phyloP scores from a whole-genome alignment of 2,329 filamentous ascomycete genomes.

The Orbilia ellipsospora region DNA sequence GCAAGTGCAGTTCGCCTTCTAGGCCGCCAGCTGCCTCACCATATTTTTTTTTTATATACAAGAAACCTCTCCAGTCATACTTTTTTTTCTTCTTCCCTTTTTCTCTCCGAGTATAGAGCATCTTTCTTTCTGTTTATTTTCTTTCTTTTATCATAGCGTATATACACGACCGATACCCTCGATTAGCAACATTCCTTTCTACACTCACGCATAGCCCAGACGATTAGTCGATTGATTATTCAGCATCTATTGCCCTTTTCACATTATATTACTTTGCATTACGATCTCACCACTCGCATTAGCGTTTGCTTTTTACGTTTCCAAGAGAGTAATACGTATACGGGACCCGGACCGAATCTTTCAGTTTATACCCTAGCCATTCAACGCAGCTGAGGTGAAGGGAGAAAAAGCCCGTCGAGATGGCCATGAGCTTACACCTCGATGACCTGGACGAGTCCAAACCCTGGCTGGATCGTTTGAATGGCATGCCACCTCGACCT shows the following conservation, averaged over 20 bases:
- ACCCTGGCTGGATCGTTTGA: conserved; percentile 44
- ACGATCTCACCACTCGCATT: too few relatives aligned
- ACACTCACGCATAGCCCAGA: neutral
- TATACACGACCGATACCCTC: neutral
- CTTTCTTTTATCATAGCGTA: neutral
- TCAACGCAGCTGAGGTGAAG: conserved; percentile 10
- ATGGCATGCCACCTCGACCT: conserved; percentile 22
- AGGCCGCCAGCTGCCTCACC: conserved; percentile 10
- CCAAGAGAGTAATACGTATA: too few relatives aligned
- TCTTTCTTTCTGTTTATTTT: neutral
- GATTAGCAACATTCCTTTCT: too few relatives aligned
- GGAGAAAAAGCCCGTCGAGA: conserved; percentile 8
- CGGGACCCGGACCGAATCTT: too few relatives aligned
- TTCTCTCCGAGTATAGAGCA: neutral
- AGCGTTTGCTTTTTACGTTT: too few relatives aligned
- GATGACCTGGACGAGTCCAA: conserved; percentile 46
- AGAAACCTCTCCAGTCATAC: neutral
- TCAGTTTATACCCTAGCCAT: neutral
- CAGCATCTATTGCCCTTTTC: too few relatives aligned
- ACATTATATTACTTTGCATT: too few relatives aligned
- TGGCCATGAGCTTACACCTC: conserved; percentile 54
- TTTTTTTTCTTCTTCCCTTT: too few relatives aligned
- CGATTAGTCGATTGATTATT: neutral
- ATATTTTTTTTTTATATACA: conserved; percentile 22
- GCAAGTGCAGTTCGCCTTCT: neutral